phyloP scores from a whole-genome alignment of 306 rosid species.

The Glycine tomentella region DNA sequence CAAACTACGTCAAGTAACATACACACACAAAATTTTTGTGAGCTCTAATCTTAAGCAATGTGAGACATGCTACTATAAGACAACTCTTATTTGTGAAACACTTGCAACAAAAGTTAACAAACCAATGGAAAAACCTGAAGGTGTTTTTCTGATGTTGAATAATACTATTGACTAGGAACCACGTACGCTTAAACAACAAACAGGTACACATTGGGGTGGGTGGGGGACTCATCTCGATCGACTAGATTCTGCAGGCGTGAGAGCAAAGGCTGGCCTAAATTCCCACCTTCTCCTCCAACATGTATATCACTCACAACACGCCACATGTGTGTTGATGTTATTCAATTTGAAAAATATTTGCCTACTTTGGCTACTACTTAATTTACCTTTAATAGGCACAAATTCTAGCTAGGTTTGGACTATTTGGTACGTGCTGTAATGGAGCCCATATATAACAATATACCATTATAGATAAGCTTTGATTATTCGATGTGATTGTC shows the following conservation, averaged over 20 bases:
- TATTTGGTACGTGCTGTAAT: not conserved
- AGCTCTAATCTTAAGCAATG: not conserved
- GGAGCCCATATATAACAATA: slow-evolving; percentile 26
- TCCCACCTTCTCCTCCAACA: not conserved
- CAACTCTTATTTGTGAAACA: not conserved
- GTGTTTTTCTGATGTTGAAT: not conserved
- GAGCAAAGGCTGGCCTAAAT: not conserved
- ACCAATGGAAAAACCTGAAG: not conserved
- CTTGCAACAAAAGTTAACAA: not conserved
- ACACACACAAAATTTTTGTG: not conserved
- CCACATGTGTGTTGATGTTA: not conserved
- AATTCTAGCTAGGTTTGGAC: slow-evolving; percentile 32
- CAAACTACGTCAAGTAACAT: no score
- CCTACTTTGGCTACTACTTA: not conserved
- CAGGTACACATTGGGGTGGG: not conserved
- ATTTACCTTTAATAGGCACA: slow-evolving; percentile 38
- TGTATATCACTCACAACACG: not conserved
- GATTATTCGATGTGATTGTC: slow-evolving; percentile 64
- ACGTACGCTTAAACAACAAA: not conserved
- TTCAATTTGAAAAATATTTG: not conserved
- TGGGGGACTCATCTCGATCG: not conserved
- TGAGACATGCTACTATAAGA: not conserved
- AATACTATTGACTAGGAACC: slow-evolving; percentile 8
- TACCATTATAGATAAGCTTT: slow-evolving; percentile 38
- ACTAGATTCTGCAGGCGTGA: slow-evolving; percentile 13